Conservation (phyloP, 2,329 filamentous ascomycete genomes). For the Aureobasidium sp. region DNA sequence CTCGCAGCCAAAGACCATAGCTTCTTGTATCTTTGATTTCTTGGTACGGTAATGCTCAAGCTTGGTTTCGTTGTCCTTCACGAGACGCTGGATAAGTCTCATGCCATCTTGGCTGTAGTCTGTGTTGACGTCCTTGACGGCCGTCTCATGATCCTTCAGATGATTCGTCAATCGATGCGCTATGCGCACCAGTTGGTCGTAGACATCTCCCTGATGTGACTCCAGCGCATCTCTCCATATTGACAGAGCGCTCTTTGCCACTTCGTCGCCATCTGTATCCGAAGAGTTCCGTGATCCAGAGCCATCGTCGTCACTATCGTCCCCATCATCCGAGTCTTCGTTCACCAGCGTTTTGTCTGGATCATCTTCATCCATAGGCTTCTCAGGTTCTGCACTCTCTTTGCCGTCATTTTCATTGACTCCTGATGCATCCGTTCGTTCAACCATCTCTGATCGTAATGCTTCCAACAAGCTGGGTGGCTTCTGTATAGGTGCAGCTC, state of each 20-base stretch:
- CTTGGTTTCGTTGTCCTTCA: conserved; percentile 30
- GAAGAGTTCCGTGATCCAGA: conserved; percentile 9
- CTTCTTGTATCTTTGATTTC: conserved; percentile 20
- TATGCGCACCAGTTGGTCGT: conserved; percentile 30
- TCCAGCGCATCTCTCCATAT: conserved; percentile 30
- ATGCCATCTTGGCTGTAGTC: conserved; percentile 36
- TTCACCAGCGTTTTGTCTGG: conserved; percentile 22
- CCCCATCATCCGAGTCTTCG: not conserved
- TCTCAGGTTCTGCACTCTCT: not conserved
- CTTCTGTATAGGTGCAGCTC: not conserved
- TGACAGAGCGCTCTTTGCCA: conserved; percentile 23
- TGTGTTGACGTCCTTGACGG: conserved; percentile 34
- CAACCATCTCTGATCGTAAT: not conserved
- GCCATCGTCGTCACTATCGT: not conserved
- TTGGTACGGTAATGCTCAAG: conserved; percentile 23
- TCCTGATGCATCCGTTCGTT: not conserved
- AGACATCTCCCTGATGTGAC: conserved; percentile 31
- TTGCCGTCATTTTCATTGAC: not conserved
- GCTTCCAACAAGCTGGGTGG: not conserved
- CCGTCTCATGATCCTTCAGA: conserved; percentile 39
- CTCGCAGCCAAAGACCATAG: not conserved
- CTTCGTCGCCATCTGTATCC: conserved; percentile 16
- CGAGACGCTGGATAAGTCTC: conserved; percentile 34
- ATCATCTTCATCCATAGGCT: conserved; percentile 11
- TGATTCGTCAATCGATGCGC: conserved; percentile 36